Evolutionary conservation across 768 basidiomycete genomes (phyloP).

Genomic region (Leucosporidium scottii): DNA sequence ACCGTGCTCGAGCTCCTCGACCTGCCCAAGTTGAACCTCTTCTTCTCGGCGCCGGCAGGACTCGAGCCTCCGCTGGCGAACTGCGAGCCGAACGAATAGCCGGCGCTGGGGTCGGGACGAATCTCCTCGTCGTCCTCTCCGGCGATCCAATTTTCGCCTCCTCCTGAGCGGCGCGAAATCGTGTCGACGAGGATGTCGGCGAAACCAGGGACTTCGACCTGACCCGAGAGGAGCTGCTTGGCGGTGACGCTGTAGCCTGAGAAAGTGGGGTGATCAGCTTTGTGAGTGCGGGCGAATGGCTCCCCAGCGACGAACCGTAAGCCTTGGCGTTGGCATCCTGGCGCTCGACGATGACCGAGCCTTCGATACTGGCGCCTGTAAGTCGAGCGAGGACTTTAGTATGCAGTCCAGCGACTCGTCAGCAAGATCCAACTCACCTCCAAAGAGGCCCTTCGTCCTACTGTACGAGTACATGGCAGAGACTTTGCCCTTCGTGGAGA

Average conservation of each 20-base stretch:
- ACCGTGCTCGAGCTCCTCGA: neutral
- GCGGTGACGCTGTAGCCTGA: slow-evolving; percentile 55
- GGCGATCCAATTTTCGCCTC: slow-evolving; percentile 2
- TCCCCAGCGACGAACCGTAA: slow-evolving; percentile 56
- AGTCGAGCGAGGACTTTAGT: neutral
- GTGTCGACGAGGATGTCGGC: slow-evolving; percentile 65
- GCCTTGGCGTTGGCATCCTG: slow-evolving; percentile 86
- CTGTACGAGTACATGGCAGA: slow-evolving; percentile 72
- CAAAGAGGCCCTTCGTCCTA: slow-evolving; percentile 82
- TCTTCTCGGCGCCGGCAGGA: neutral
- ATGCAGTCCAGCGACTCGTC: neutral
- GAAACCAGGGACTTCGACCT: slow-evolving; percentile 68
- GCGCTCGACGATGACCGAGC: slow-evolving; percentile 80
- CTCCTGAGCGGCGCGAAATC: slow-evolving; percentile 62
- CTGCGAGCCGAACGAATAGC: slow-evolving; percentile 25
- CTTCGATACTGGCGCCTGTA: slow-evolving; percentile 59
- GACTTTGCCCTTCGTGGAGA: slow-evolving; percentile 76
- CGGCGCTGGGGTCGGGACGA: slow-evolving; percentile 5
- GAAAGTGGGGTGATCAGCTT: neutral
- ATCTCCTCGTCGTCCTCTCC: neutral
- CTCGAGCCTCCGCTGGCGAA: slow-evolving; percentile 14
- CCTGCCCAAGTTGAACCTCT: neutral
- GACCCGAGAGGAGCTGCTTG: slow-evolving; percentile 72
- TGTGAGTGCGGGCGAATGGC: too few relatives aligned
- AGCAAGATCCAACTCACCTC: slow-evolving; percentile 38